Base-by-base conservation (phyloP, 2,329 filamentous ascomycete genomes). In the Tolypocladium tundrense region DNA sequence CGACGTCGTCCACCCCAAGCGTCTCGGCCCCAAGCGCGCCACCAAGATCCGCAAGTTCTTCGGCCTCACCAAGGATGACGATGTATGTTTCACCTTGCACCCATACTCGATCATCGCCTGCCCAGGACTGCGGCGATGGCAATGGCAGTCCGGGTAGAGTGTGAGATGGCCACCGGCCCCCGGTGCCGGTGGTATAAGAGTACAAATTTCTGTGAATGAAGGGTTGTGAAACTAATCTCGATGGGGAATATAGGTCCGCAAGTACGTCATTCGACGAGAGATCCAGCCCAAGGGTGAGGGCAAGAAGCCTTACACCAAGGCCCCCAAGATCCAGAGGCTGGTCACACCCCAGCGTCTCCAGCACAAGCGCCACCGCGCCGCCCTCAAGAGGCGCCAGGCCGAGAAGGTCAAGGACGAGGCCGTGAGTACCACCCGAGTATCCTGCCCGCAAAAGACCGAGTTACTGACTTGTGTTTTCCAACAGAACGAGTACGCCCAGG, bases 21-120 rank as follows among this genome's bases (percentile, higher is more conserved):
- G 94, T 73, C 90, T 99, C 75, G 94, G 94, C 72, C 94, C 94
- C 83, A 99, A 99, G 92, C 90, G 94, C 75, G 94, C 94, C 76
- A 96, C 91, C 83, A 99, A 97, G 91, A 97, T 99, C 83, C 91
- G 93, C 80, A 88, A 87, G 78, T 99, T 99, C 89, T 99, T 97
- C 84, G 88, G 91, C 83, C 90, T 99, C 86, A 93, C 88, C 90
- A 97, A 97, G 92, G 92, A 97, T 88, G 94, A 99, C 85, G 94
- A 99, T 90, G 93, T 97, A 89, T 86, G 90, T 91, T 72, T 71
- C 77, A 73, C 72, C 74, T 75, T 79, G 73, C 75, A 79, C 78
- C 68, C 73, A 75, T 75, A 75, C 73, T 74, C 73, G 71, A 79
- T 87, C 84, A 84, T 88, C 83, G 82, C 88, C 87, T 90, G 80